Conservation (phyloP, 805 yeast species). For the Sugiyamaella valdiviana region DNA sequence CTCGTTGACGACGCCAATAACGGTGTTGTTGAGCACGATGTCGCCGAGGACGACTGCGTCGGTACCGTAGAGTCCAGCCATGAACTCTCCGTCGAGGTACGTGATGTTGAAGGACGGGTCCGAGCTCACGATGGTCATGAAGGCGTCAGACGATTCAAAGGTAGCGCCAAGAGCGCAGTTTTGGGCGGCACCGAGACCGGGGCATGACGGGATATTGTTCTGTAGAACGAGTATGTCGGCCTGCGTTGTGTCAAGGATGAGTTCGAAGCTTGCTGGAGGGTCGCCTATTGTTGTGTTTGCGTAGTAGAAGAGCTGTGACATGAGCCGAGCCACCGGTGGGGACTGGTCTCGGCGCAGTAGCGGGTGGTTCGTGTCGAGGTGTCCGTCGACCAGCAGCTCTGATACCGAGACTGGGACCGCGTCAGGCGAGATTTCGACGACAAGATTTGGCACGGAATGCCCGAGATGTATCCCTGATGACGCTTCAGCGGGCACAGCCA, state of each 20-base stretch:
- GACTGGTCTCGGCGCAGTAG: background rate
- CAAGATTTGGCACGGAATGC: no score
- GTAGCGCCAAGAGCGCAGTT: constrained; percentile 4
- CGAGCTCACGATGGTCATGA: background rate
- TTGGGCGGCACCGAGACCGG: background rate
- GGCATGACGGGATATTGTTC: constrained; percentile 4
- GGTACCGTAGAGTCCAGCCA: constrained; percentile 11
- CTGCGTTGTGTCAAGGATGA: constrained; percentile 62
- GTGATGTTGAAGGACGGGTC: constrained; percentile 8
- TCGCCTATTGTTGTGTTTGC: constrained; percentile 44
- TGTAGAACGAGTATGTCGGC: constrained; percentile 54
- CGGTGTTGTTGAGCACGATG: background rate
- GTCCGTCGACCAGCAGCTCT: no score
- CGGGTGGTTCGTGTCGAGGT: background rate
- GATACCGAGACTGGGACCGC: no score
- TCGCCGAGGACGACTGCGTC: constrained; percentile 10
- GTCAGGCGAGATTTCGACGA: no score
- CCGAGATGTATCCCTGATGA: no score
- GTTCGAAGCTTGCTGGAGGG: constrained; percentile 45
- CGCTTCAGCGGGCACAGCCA: no score
- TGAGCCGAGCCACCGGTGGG: background rate
- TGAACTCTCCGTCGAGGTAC: constrained; percentile 4
- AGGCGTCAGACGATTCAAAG: constrained; percentile 7
- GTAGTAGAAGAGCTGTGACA: constrained; percentile 2
- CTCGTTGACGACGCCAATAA: constrained; percentile 11